Percentiles rank a stretch among this genome's conserved stretches.
These are phyloP conservation scores for Parmelia sp. DNA, from an alignment of 495 filamentous ascomycete genomes.

Conservation along the genomic window DNA sequence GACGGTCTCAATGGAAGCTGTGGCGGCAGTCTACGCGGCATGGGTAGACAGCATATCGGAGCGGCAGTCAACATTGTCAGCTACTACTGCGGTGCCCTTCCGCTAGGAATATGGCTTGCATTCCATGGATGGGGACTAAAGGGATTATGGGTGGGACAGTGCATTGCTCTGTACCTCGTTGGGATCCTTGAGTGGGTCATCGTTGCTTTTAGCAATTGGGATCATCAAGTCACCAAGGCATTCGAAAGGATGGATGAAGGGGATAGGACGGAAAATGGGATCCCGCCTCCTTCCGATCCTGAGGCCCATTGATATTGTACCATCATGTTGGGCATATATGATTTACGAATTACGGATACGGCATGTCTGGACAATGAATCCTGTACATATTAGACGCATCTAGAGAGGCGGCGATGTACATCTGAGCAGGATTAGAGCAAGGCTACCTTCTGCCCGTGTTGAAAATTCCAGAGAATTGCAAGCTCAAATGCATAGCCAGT, in stretches of 20 bases:
- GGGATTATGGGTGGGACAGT: conserved; percentile 85
- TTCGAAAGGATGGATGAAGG: conserved; percentile 68
- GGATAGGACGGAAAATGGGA: conserved; percentile 29
- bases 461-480: neutral
- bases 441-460: neutral
- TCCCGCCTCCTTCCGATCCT: neutral
- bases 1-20: conserved; percentile 84
- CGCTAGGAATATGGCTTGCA: conserved; percentile 77
- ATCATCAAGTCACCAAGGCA: conserved; percentile 66
- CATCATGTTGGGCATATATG: neutral
- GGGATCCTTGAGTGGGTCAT: conserved; percentile 75
- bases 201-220: conserved; percentile 73
- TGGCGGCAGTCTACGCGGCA: conserved; percentile 73
- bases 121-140: conserved; percentile 84
- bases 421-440: neutral
- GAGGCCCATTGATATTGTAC: neutral
- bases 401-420: neutral
- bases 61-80: conserved; percentile 83
- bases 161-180: conserved; percentile 80
- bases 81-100: conserved; percentile 82
- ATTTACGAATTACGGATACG: conserved; percentile 2
- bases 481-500: neutral
- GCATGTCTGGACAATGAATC: neutral
- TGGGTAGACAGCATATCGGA: conserved; percentile 84
- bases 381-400: neutral